These are phyloP conservation scores for Obelidium mucronatum DNA, from an alignment of 192 early-diverging fungal species.

Conservation along the genomic window DNA sequence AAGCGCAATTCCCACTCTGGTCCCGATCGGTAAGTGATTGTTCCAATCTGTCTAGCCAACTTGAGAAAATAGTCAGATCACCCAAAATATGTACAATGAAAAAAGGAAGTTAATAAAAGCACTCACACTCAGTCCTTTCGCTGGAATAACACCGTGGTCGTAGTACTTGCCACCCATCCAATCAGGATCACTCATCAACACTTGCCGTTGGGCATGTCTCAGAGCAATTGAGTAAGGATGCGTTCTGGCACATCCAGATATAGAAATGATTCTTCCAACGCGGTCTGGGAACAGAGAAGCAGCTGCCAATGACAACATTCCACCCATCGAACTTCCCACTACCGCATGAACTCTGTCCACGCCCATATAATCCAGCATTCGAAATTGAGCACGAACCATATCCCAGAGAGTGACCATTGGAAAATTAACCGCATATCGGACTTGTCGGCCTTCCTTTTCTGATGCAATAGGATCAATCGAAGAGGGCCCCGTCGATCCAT, in stretches of 20 bases:
- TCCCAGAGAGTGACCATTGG: constrained; percentile 76
- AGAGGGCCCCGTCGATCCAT: constrained; percentile 92
- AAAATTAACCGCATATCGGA: constrained; percentile 74
- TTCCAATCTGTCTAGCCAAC: constrained; percentile 19
- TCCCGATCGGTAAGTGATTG: constrained; percentile 80
- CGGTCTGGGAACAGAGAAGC: constrained; percentile 83
- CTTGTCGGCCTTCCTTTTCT: background rate
- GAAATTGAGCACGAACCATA: constrained; percentile 94
- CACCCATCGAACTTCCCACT: constrained; percentile 92
- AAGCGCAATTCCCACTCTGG: constrained; percentile 98
- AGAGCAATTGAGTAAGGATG: constrained; percentile 97
- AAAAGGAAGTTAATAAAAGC: background rate
- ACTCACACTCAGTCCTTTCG: constrained; percentile 88
- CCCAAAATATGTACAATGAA: too few relatives aligned
- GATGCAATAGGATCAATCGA: constrained; percentile 76
- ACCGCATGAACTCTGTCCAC: constrained; percentile 84
- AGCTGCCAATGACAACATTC: constrained; percentile 91
- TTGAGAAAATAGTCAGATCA: too few relatives aligned
- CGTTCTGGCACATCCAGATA: constrained; percentile 90
- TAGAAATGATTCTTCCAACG: constrained; percentile 79
- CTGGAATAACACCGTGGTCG: constrained; percentile 76
- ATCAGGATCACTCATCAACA: constrained; percentile 95
- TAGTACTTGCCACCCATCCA: constrained; percentile 97
- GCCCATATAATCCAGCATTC: constrained; percentile 80
- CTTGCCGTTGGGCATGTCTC: constrained; percentile 91